A percentile compares a stretch with the other conserved stretches of the same genome.
Evolutionary conservation across 2,329 filamentous ascomycete genomes (phyloP).

Genomic region (Diaporthe vaccinii): DNA sequence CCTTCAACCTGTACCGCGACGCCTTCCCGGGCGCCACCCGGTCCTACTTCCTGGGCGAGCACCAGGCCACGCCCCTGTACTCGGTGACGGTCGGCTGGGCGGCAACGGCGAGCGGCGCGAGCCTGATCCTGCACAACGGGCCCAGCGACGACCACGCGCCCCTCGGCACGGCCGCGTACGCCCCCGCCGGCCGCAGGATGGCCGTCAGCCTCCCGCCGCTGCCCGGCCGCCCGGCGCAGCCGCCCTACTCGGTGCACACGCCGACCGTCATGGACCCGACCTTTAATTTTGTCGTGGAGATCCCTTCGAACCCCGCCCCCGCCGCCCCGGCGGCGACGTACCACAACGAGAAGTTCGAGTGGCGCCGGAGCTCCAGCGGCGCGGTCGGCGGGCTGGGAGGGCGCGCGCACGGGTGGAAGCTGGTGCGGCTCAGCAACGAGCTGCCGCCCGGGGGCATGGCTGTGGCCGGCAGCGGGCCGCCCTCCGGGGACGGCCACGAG

Average conservation of each 20-base stretch:
- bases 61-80: slow-evolving; percentile 51
- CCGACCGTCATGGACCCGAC: slow-evolving; percentile 8
- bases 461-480: slow-evolving; percentile 42
- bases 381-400: slow-evolving; percentile 52
- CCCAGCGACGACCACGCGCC: slow-evolving; percentile 47
- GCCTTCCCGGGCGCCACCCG: slow-evolving; percentile 36
- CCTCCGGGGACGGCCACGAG: slow-evolving; percentile 54
- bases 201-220: slow-evolving; percentile 50
- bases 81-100: slow-evolving; percentile 47
- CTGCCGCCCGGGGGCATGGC: slow-evolving; percentile 39
- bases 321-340: slow-evolving; percentile 31
- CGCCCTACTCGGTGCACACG: slow-evolving; percentile 39
- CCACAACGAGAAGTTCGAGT: slow-evolving; percentile 56
- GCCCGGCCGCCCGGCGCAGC: slow-evolving; percentile 39
- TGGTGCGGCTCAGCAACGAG: slow-evolving; percentile 52
- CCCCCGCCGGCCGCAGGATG: slow-evolving; percentile 40
- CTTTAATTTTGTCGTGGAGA: slow-evolving; percentile 51
- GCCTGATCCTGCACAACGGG: slow-evolving; percentile 53
- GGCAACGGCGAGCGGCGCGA: slow-evolving; percentile 46
- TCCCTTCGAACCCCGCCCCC: slow-evolving; percentile 39
- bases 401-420: slow-evolving; percentile 55
- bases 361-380: slow-evolving; percentile 54
- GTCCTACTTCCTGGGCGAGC: slow-evolving; percentile 48
- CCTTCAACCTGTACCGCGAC: slow-evolving; percentile 50
- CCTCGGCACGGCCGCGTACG: slow-evolving; percentile 48